Base-by-base conservation (phyloP, 495 filamentous ascomycete species). In the Penicillium salamii region DNA sequence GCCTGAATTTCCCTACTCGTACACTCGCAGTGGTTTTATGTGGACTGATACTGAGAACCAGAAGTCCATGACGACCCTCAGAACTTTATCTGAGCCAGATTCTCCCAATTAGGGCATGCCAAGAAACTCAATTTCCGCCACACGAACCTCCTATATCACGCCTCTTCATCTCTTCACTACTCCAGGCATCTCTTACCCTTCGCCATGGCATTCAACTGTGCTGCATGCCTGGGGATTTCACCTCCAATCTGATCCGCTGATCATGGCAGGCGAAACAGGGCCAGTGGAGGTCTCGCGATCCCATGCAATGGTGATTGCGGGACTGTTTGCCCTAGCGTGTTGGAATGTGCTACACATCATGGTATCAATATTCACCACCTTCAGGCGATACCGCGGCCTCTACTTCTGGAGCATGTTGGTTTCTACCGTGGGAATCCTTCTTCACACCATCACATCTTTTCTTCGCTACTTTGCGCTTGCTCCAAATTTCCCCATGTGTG, bases 401-500 rank as follows among this genome's bases (percentile, higher is more conserved):
- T 78, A 78, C 52, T 78, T 73, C 56, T 78, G 69, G 71, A 69
- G 62, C 36, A 61, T 78, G 49, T 17, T 66, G 0, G 35, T 66
- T n/a, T 54, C 64, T 7, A 64, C 58, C 6, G 21, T 57, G 6
- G 68, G 65, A 12, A 56, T 62, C 14, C 24, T 58, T 8, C 14
- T 66, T 6, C 58, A 72, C 46, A 43, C 59, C 8, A 36, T 69
- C 11, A 46, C 53, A 6, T 34, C 52, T 0, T 48, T 78, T 17
- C 58, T 76, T 8, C 61, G 57, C 12, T 61, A 55, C 38, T 68
- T 73, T 17, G 45, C 42, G 1, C 57, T 68, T 3, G 60, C 57
- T 2, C 49, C 61, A 0, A 49, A 50, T 13, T 56, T 67, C 44
- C 46, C 52, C 8, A 51, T 68, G 31, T 56, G 56, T 43, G 46